Conservation (phyloP, 2,329 filamentous ascomycete species). For the Colletotrichum scovillei region DNA sequence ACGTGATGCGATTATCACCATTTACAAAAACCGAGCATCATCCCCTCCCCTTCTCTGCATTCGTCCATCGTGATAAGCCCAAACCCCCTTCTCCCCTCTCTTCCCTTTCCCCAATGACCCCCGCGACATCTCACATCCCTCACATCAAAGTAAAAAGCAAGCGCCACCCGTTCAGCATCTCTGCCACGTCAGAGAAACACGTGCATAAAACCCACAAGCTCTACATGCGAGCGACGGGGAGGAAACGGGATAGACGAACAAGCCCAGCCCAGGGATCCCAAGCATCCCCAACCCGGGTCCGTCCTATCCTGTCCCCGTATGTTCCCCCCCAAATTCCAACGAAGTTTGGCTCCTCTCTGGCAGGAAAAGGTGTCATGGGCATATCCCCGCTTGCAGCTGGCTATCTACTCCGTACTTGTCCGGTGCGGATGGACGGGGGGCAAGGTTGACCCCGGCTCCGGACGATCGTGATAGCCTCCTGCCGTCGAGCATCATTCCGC, state of each 20-base stretch:
- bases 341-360: neutral
- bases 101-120: neutral
- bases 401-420: too few species aligned
- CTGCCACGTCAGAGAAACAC: slow-evolving; percentile 5
- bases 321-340: neutral
- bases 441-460: neutral
- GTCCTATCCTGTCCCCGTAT: neutral
- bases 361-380: neutral
- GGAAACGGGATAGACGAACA: too few species aligned
- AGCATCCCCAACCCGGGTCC: too few species aligned
- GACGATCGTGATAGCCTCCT: neutral
- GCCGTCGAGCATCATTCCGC: neutral
- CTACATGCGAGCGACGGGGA: too few species aligned
- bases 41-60: neutral
- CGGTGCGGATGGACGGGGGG: neutral
- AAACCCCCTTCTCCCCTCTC: neutral
- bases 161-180: neutral
- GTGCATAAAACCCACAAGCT: too few species aligned
- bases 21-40: neutral
- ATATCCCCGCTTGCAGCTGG: neutral
- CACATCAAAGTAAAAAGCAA: neutral
- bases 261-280: too few species aligned
- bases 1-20: neutral
- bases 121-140: neutral
- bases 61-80: neutral